Base-by-base conservation (phyloP, 257 asterid species). In the Scutellaria galericulata region DNA sequence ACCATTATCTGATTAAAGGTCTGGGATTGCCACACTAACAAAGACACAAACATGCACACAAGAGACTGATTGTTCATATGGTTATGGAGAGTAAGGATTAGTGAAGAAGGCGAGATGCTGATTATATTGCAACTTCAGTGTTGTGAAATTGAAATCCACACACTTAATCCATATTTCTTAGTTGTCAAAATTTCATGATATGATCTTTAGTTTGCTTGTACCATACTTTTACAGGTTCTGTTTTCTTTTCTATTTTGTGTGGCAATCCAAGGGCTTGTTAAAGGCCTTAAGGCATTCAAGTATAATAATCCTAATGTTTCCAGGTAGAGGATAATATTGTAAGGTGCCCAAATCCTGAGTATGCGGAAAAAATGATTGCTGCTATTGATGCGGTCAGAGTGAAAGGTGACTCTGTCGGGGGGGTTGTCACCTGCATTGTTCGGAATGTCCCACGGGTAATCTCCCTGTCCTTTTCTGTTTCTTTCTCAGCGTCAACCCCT, bases 331-430 rank as follows among this genome's bases (percentile, higher is more conserved):
- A 85, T 78, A 94, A 92, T 68, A 94, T 94, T 37, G 97, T 84
- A 58, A 83, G 98, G 85, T 94, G 99, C 81, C 99, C 98, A 8
- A 64, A 94, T 83, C 90, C 95, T 6, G 98, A 88, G 83, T 90
- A 91, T 74, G 99, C 98, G 15, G 97, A 91, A 78, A 89, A 92
- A 87, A 94, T 94, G 99, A 94, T 94, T 81, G 93, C 86, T 77
- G 99, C 99, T 71, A 90, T 95, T 66, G 99, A 95, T 86, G 91
- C 87, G 79, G 92, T 95, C 77, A 83, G 99, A 71, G 95, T 86
- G 70, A 92, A 69, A 86, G 98, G 99, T 63, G 98, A 95, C 78
- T 94, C 99, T 47, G 95, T 95, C 56, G 99, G 99, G 47, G 99
- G 98, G 66, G 97, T 92, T 67, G 97, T 95, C 78, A 95, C 98